Conservation (phyloP, 768 basidiomycete genomes). For the Clavulina sp. region DNA sequence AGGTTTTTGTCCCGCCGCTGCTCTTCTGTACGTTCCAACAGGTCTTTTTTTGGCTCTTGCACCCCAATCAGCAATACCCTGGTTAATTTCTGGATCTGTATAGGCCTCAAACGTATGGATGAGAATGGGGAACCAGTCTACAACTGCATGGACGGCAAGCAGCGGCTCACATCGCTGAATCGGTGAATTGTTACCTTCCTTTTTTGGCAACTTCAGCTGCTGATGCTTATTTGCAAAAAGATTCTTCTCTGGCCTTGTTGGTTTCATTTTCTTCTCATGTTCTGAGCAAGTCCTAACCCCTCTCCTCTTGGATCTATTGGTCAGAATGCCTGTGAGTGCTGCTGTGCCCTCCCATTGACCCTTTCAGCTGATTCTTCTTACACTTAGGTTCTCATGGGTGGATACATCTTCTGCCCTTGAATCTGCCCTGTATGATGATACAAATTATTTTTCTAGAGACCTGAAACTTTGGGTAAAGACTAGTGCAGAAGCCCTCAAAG, state of each 20-base stretch:
- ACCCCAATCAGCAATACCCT: constrained; percentile 14
- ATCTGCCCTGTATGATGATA: constrained; percentile 24
- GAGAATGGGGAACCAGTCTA: no score
- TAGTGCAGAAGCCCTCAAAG: background rate
- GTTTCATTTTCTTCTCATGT: constrained; percentile 15
- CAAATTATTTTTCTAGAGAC: constrained; percentile 23
- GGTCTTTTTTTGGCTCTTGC: constrained; percentile 25
- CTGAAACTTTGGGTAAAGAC: constrained; percentile 21
- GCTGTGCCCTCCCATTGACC: no score
- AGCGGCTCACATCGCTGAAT: constrained; percentile 54
- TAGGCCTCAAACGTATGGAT: constrained; percentile 22
- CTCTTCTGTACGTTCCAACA: constrained; percentile 38
- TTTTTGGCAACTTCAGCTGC: background rate
- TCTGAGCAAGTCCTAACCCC: background rate
- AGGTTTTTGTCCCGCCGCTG: constrained; percentile 54
- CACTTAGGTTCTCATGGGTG: no score
- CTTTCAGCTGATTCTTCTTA: no score
- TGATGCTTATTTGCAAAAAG: constrained; percentile 17
- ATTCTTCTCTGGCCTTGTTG: constrained; percentile 53
- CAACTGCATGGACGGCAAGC: constrained; percentile 54
- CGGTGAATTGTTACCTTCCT: constrained; percentile 25
- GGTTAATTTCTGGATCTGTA: constrained; percentile 2
- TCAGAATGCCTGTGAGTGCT: constrained; percentile 40
- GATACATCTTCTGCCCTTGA: background rate
- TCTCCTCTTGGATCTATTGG: constrained; percentile 4